These are phyloP conservation scores for Citrus trifoliata DNA, from an alignment of 345 rosid genomes.

Conservation along the genomic window DNA sequence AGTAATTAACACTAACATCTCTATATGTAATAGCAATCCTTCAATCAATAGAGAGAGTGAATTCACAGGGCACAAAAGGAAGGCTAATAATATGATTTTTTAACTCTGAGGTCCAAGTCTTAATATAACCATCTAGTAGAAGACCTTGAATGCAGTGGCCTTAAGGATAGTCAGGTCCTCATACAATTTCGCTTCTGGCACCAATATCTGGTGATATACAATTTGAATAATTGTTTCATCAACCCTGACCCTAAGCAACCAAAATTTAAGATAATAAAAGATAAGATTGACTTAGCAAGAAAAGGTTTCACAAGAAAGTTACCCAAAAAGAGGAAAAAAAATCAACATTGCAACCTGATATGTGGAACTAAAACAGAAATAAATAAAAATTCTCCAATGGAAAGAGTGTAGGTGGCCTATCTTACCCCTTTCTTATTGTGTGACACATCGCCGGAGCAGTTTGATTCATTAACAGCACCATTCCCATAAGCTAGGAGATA, in stretches of 20 bases:
- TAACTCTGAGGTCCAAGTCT: neutral
- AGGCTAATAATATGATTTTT: neutral
- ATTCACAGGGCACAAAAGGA: neutral
- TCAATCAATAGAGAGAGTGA: neutral
- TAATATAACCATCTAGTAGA: neutral
- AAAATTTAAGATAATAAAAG: neutral
- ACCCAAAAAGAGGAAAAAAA: neutral
- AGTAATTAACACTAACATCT: neutral
- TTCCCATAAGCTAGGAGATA: slow-evolving; percentile 28
- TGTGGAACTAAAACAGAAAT: neutral
- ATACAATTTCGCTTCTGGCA: neutral
- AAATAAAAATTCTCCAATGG: neutral
- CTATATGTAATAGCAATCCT: neutral
- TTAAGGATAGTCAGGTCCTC: neutral
- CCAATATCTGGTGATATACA: neutral
- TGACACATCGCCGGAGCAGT: slow-evolving; percentile 16
- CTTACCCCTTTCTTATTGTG: slow-evolving; percentile 35
- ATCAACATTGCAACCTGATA: neutral
- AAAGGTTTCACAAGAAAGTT: neutral
- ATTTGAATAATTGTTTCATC: neutral
- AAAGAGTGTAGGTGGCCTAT: slow-evolving; percentile 6
- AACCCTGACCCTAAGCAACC: neutral
- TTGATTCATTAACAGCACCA: slow-evolving; percentile 13
- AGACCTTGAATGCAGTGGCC: neutral
- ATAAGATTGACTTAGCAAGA: neutral